Conservation (phyloP, 768 basidiomycete genomes). For the Boletellus ananas region DNA sequence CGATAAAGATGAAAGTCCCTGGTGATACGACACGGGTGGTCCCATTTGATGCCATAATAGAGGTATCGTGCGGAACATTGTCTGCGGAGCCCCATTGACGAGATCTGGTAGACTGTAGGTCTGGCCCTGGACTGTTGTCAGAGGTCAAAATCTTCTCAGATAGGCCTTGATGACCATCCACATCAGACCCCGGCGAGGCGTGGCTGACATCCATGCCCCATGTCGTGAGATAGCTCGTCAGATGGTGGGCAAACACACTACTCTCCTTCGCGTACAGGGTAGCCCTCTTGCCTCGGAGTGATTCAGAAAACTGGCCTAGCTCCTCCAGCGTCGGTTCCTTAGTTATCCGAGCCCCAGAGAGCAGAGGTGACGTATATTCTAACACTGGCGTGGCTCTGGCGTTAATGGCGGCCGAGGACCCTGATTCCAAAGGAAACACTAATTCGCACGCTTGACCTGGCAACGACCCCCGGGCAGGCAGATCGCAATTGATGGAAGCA, state of each 20-base stretch:
- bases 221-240: constrained; percentile 87
- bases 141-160: constrained; percentile 15
- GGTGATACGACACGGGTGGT: constrained; percentile 24
- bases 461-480: constrained; percentile 39
- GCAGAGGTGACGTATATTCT: constrained; percentile 48
- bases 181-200: constrained; percentile 56
- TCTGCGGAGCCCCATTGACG: constrained; percentile 24
- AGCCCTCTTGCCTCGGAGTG: constrained; percentile 77
- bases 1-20: constrained; percentile 80
- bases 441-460: constrained; percentile 64
- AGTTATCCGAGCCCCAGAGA: constrained; percentile 47
- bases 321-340: constrained; percentile 80
- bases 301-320: constrained; percentile 74
- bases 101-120: constrained; percentile 12
- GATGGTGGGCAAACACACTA: constrained; percentile 86
- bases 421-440: constrained; percentile 57
- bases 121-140: constrained; percentile 2
- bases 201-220: constrained; percentile 96
- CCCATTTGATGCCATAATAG: constrained; percentile 17
- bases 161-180: constrained; percentile 35
- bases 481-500: constrained; percentile 38
- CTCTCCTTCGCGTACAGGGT: constrained; percentile 81
- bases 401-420: constrained; percentile 44
- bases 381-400: constrained; percentile 37
- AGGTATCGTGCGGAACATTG: constrained; percentile 18